phyloP scores from a whole-genome alignment of 495 filamentous ascomycete species.

The Penicillium argentinense region DNA sequence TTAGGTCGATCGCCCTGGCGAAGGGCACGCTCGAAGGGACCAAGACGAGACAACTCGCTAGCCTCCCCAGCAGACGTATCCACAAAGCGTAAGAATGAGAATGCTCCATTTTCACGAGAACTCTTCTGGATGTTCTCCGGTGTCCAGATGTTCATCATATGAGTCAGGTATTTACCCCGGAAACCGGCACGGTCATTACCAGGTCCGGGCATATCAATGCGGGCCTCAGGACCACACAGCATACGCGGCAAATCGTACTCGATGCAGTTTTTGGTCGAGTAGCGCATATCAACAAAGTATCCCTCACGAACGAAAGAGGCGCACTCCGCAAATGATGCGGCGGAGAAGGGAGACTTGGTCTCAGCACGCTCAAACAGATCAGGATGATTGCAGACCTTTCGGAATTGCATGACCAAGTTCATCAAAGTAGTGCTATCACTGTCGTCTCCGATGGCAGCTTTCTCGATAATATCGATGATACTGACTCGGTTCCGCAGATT shows the following conservation, averaged over 20 bases:
- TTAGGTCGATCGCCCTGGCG: conserved; percentile 46
- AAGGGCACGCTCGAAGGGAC: conserved; percentile 64
- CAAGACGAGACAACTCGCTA: conserved; percentile 62
- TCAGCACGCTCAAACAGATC: conserved; percentile 96
- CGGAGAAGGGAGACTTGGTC: conserved; percentile 79
- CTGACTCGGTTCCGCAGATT: conserved; percentile 94
- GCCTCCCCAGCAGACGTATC: conserved; percentile 74
- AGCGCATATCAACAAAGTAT: conserved; percentile 71
- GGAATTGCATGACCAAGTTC: conserved; percentile 99
- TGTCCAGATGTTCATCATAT: conserved; percentile 87
- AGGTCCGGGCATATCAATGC: conserved; percentile 72
- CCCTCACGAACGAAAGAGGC: conserved; percentile 93
- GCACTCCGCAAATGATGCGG: conserved; percentile 85
- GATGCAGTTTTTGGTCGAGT: conserved; percentile 84
- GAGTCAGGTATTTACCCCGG: conserved; percentile 65
- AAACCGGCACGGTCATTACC: conserved; percentile 77
- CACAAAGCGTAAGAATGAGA: conserved; percentile 88
- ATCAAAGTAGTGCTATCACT: conserved; percentile 93
- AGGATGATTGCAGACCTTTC: conserved; percentile 98
- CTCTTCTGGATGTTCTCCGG: conserved; percentile 71
- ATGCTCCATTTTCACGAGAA: conserved; percentile 57
- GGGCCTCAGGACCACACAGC: conserved; percentile 72
- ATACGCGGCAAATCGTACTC: conserved; percentile 80
- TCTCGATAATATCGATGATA: conserved; percentile 98
- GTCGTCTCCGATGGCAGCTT: conserved; percentile 91